Evolutionary conservation across 1,284 basidiomycete genomes (phyloP).

Genomic region (Heterobasidion irregulare): DNA sequence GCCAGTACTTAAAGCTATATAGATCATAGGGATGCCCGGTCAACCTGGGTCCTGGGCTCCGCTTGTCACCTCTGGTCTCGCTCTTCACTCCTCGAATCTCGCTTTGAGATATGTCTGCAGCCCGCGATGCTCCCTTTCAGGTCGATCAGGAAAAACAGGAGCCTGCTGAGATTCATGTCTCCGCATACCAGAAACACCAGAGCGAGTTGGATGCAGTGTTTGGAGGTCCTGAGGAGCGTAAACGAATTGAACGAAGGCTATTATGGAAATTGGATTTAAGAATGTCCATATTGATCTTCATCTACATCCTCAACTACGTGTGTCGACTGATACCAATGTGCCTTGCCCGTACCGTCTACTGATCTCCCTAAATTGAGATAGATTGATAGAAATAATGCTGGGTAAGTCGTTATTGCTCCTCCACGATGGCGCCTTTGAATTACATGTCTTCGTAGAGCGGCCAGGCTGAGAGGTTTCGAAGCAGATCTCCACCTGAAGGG

Average conservation of each 20-base stretch:
- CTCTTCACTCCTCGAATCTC: no score
- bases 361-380: conserved; percentile 13
- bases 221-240: conserved; percentile 31
- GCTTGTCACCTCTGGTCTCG: no score
- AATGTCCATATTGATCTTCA: conserved; percentile 57
- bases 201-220: conserved; percentile 27
- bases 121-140: no score
- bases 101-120: no score
- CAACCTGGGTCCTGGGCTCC: no score
- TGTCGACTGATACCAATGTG: conserved; percentile 13
- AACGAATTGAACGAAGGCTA: conserved; percentile 41
- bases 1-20: no score
- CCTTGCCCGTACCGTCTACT: conserved; percentile 3
- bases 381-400: conserved; percentile 62
- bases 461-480: conserved; percentile 62
- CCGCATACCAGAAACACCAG: background rate
- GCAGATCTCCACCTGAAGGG: conserved; percentile 57
- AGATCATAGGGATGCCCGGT: no score
- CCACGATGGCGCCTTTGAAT: background rate
- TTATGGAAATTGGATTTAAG: conserved; percentile 53
- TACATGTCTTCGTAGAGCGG: conserved; percentile 35
- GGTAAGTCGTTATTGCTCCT: conserved; percentile 24
- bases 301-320: conserved; percentile 64
- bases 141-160: no score
- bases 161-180: background rate